Percentiles rank a stretch among this genome's conserved stretches.
These are phyloP conservation scores for Leptographium lundbergii DNA, from an alignment of 2,329 filamentous ascomycete genomes.

Conservation along the genomic window DNA sequence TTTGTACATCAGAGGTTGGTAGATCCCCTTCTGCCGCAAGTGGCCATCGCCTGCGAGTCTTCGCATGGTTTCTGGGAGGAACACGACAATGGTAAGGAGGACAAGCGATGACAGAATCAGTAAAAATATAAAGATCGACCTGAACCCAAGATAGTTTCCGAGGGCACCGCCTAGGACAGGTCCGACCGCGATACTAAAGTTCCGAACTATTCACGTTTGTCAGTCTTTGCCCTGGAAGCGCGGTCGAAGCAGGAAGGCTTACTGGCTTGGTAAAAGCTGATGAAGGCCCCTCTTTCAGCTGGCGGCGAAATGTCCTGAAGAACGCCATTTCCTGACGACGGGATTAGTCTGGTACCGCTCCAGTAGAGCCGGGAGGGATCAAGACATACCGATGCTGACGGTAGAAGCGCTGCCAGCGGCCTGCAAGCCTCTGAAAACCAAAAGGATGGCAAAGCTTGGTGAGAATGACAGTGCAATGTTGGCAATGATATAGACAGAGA, in stretches of 20 bases:
- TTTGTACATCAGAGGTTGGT: background rate
- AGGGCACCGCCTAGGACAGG: background rate
- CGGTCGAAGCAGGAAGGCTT: background rate
- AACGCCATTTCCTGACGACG: background rate
- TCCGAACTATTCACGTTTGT: background rate
- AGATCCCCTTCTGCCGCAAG: background rate
- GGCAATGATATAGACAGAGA: background rate
- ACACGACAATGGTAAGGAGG: background rate
- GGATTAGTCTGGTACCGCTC: background rate
- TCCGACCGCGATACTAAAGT: conserved; percentile 2
- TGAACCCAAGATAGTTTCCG: background rate
- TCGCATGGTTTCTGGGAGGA: conserved; percentile 1
- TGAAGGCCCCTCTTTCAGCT: background rate
- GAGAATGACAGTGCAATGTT: conserved; percentile 1
- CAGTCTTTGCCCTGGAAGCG: background rate
- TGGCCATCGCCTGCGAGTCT: background rate
- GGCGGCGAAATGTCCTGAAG: conserved; percentile 2
- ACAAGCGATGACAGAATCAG: background rate
- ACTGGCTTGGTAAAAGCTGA: conserved; percentile 3
- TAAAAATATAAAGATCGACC: conserved; percentile 1
- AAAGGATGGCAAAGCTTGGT: background rate
- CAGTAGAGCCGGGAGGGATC: no score
- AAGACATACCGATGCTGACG: background rate
- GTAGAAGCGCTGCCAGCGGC: conserved; percentile 1
- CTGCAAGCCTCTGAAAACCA: background rate